Evolutionary conservation across 169 alveolate genomes (phyloP).

Genomic region (Eimeria zaria): DNA sequence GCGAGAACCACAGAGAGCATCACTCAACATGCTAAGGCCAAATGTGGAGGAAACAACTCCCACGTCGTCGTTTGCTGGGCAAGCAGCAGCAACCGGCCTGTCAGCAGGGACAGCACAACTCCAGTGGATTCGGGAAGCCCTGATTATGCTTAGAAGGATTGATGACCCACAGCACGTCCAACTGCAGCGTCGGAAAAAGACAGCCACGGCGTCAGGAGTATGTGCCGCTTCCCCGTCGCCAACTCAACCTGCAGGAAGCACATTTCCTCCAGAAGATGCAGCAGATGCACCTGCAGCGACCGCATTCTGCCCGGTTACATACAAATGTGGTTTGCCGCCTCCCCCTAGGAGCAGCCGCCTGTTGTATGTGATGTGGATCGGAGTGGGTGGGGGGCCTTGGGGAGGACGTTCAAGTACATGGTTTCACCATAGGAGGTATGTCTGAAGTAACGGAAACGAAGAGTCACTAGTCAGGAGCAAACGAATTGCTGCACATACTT

Average conservation of each 20-base stretch:
- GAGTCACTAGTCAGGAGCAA: not conserved
- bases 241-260: constrained; percentile 15
- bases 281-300: constrained; percentile 14
- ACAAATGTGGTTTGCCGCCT: not conserved
- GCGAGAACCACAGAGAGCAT: not conserved
- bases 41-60: constrained; percentile 24
- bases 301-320: not conserved
- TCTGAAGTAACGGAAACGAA: not conserved
- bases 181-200: constrained; percentile 73
- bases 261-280: not conserved
- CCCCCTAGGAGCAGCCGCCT: constrained; percentile 43
- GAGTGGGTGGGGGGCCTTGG: constrained; percentile 76
- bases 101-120: constrained; percentile 34
- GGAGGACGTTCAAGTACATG: constrained; percentile 68
- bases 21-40: not conserved
- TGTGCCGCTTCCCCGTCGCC: constrained; percentile 33
- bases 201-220: constrained; percentile 38
- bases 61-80: not conserved
- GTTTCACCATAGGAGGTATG: constrained; percentile 61
- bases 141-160: constrained; percentile 55
- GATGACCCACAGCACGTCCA: constrained; percentile 69
- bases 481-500: not conserved
- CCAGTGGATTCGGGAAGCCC: constrained; percentile 78
- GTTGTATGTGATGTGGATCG: constrained; percentile 64
- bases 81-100: constrained; percentile 4